phyloP scores from a whole-genome alignment of 2,329 filamentous ascomycete species.

The Penicillium oxalicum region DNA sequence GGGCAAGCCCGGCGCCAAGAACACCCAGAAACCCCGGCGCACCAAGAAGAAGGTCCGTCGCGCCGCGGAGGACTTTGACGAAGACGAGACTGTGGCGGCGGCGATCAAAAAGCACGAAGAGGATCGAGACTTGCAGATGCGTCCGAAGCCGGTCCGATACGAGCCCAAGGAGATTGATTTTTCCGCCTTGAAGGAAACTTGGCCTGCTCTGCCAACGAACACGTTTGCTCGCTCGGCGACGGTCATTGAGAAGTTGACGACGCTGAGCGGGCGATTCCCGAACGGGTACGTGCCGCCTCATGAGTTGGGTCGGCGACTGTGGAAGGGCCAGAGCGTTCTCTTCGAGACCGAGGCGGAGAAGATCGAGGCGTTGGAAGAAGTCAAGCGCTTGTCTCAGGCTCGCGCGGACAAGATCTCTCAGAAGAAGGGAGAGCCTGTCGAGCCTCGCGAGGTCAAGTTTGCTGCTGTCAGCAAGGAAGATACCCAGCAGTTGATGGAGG shows the following conservation, averaged over 20 bases:
- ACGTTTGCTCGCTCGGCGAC: constrained; percentile 23
- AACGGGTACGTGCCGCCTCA: constrained; percentile 32
- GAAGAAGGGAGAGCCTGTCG: constrained; percentile 33
- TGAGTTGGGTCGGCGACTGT: constrained; percentile 34
- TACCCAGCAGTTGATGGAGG: constrained; percentile 26
- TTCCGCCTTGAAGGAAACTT: constrained; percentile 32
- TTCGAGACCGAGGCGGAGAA: constrained; percentile 37
- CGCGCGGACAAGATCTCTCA: constrained; percentile 32
- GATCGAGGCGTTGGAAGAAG: constrained; percentile 29
- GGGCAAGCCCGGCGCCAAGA: constrained; percentile 13
- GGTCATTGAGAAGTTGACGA: constrained; percentile 32
- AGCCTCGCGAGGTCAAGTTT: constrained; percentile 29
- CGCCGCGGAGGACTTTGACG: constrained; percentile 18
- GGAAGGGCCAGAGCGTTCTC: constrained; percentile 33
- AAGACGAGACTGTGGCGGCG: constrained; percentile 18
- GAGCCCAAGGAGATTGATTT: constrained; percentile 29
- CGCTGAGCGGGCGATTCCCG: constrained; percentile 29
- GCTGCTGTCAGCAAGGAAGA: constrained; percentile 20
- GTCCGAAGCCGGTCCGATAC: constrained; percentile 31
- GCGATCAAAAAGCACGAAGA: constrained; percentile 26
- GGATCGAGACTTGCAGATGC: constrained; percentile 27
- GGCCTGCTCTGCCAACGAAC: constrained; percentile 35
- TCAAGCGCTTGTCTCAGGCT: constrained; percentile 29
- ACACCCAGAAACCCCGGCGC: constrained; percentile 11
- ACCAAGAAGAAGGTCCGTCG: constrained; percentile 4